Evolutionary conservation across 306 rosid species (phyloP), one percentile per base, ranked within the genome.

Genomic region (Fragaria iinumae): DNA sequence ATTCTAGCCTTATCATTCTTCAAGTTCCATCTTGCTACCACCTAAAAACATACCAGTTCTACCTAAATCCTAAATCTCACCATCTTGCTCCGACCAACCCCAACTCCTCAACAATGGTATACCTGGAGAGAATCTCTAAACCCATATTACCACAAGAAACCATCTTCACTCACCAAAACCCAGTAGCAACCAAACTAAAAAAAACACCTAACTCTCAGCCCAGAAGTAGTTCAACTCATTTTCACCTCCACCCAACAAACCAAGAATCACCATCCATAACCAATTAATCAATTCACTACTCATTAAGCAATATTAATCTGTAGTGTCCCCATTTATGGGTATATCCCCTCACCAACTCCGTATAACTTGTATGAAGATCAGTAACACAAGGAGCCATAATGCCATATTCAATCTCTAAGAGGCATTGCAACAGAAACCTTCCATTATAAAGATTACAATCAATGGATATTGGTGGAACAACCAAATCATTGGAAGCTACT

Each of bases 401-500:
- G 41, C 53, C 68, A 38, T 10, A 57, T 76, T 80, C 50, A 50
- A 36, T 25, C 53, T 52, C 47, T 25, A 63, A 69, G 49, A 77
- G 39, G 64, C 84, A 52, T 69, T 53, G 62, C 55, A 77, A 41
- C 67, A 66, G 38, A 36, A 62, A 74, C 83, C 83, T 49, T 79
- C 80, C 82, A 72, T 82, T 67, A 76, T 88, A 68, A 79, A 77
- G 36, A 77, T 66, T 63, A 44, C 73, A 86, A 82, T 80, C 76
- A 82, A 83, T 74, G 62, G 60, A 64, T 57, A 69, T 34, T 8
- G 75, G 84, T 79, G 83, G 80, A 62, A 77, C 72, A 84, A 81
- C 82, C 78, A 50, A 83, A 86, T 83, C 74, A 77, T 71, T 20
- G 57, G 68, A 80, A 77, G 74, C 77, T 79, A 53, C 75, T 39